Base-by-base conservation (phyloP, 768 basidiomycete genomes). In the Agaricus blazei region DNA sequence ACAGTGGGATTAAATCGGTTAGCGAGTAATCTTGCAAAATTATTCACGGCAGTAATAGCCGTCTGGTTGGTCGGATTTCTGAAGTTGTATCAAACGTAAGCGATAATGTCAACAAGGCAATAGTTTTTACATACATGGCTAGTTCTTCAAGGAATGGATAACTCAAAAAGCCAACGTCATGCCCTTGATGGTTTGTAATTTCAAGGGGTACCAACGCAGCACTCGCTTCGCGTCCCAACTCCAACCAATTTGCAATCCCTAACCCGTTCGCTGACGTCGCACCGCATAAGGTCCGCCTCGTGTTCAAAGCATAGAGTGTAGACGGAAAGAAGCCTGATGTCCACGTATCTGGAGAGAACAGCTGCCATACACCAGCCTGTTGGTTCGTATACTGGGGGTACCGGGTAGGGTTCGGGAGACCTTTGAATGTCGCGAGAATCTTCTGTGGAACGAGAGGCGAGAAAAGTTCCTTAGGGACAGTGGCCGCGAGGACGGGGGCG, bases 161-260 rank as follows among this genome's bases (percentile, higher is more conserved):
- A 66, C 84, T 85, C 59, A 88, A 65, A 66, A 87, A 88, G 7
- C 86, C 87, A 29, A 85, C 82, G 62, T 89, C 87, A 60, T 88
- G 86, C 11, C 80, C 83, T 28, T 84, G 72, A 15, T 65, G 71
- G 50, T 76, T 81, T 28, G 70, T 68, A 4, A 63, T 63, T 60
- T 81, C 77, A 1, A 83, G 71, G 0, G 78, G 75, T 4, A 84
- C 66, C 63, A 84, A 65, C 2, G 75, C 80, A 15, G 72, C 71
- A 58, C 80, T 80, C 61, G 80, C 78, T 23, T 71, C 64, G 14
- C 82, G 72, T 2, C 78, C 83, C 3, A 85, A 66, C 0, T 64
- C 60, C 29, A 87, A 61, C 85, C 85, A 89, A 60, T 84, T 73
- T n/a, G 72, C 70, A n/a, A 62, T 61, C 26, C 67, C 67, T 38